Evolutionary conservation across 768 basidiomycete species (phyloP).

Genomic region (Calvatia gigantea): DNA sequence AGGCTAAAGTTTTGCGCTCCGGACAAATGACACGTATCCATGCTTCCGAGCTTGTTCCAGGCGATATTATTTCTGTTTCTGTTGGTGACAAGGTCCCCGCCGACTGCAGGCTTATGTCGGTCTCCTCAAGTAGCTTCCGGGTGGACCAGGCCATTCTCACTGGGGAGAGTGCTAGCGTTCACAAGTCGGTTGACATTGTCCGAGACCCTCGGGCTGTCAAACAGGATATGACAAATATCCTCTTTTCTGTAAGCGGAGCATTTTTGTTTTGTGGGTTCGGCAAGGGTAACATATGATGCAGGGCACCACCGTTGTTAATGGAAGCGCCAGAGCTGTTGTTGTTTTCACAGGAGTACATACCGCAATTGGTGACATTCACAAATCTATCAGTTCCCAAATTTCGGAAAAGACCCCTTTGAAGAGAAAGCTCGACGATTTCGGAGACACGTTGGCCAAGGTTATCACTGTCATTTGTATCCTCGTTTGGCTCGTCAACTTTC

Average conservation of each 20-base stretch:
- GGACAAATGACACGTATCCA: conserved; percentile 71
- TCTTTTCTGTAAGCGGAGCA: conserved; percentile 70
- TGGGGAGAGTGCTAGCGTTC: conserved; percentile 87
- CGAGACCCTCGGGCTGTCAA: conserved; percentile 81
- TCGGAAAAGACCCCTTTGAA: conserved; percentile 96
- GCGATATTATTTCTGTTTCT: conserved; percentile 86
- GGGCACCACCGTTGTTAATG: conserved; percentile 97
- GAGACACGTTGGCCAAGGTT: conserved; percentile 95
- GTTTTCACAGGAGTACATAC: conserved; percentile 83
- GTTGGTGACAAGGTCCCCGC: conserved; percentile 97
- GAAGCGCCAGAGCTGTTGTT: conserved; percentile 83
- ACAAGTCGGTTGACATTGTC: conserved; percentile 71
- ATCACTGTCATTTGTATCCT: conserved; percentile 96
- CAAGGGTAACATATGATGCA: conserved; percentile 24
- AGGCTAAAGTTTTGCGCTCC: conserved; percentile 84
- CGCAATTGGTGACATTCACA: conserved; percentile 96
- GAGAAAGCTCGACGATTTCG: conserved; percentile 96
- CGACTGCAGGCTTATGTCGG: conserved; percentile 85
- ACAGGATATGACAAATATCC: conserved; percentile 97
- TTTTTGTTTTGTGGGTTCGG: not conserved
- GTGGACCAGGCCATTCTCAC: conserved; percentile 97
- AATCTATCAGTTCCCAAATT: conserved; percentile 91
- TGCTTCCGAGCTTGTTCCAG: conserved; percentile 88
- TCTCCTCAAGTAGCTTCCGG: conserved; percentile 91
- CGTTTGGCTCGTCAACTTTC: conserved; percentile 96